A percentile compares a stretch with the other conserved stretches of the same genome.
Conservation (phyloP, 2,329 filamentous ascomycete species). For the Pseudogymnoascus sp. region DNA sequence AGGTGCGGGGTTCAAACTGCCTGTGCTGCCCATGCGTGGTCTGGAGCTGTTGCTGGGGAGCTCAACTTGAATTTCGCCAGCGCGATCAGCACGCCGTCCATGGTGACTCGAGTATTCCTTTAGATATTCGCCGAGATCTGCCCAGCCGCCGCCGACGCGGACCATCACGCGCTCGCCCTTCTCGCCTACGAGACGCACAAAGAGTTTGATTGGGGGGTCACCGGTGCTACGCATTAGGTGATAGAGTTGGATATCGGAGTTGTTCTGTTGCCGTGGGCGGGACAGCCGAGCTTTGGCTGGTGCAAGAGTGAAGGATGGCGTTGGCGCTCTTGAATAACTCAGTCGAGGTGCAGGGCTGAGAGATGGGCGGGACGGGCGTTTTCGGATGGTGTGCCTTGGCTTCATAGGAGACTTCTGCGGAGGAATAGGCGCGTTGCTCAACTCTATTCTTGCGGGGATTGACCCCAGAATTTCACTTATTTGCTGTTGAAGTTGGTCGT, state of each 20-base stretch:
- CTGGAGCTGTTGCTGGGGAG: constrained; percentile 30
- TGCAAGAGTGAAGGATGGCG: constrained; percentile 62
- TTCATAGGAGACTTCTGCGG: constrained; percentile 19
- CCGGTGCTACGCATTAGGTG: constrained; percentile 80
- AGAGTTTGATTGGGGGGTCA: constrained; percentile 85
- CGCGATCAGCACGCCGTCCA: constrained; percentile 58
- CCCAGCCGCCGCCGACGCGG: constrained; percentile 95
- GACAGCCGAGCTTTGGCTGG: constrained; percentile 46
- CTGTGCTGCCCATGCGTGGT: constrained; percentile 4
- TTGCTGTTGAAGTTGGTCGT: constrained; percentile 69
- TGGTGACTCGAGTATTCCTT: constrained; percentile 92
- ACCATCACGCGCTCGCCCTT: constrained; percentile 93
- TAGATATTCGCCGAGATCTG: constrained; percentile 88
- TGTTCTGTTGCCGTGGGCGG: constrained; percentile 42
- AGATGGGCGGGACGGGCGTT: constrained; percentile 24
- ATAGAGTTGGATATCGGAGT: constrained; percentile 81
- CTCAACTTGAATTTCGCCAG: constrained; percentile 52
- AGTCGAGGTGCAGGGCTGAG: constrained; percentile 24
- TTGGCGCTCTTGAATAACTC: constrained; percentile 42
- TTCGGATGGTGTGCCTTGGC: not conserved
- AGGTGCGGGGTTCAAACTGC: constrained; percentile 20
- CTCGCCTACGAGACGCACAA: constrained; percentile 87
- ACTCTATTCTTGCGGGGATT: constrained; percentile 71
- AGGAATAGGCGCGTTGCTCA: constrained; percentile 22
- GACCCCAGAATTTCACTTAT: constrained; percentile 71